phyloP scores from a whole-genome alignment of 805 yeast genomes.

The Yamadazyma phyllophila region DNA sequence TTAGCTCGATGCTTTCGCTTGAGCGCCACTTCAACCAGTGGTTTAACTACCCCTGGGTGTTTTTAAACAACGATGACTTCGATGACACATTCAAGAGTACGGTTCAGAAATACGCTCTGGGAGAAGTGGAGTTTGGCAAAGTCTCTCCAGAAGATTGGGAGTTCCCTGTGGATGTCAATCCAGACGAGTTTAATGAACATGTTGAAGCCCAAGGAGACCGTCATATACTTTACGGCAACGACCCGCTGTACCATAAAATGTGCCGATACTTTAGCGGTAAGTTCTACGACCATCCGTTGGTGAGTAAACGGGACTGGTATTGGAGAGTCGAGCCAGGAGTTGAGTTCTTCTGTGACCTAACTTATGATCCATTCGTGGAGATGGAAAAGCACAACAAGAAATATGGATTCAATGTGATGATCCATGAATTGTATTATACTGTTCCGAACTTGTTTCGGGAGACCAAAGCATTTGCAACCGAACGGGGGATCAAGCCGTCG shows the following conservation, averaged over 20 bases:
- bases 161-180: slow-evolving; percentile 45
- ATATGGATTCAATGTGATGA: slow-evolving; percentile 82
- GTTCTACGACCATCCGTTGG: slow-evolving; percentile 76
- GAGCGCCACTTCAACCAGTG: slow-evolving; percentile 92
- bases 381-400: slow-evolving; percentile 69
- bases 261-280: slow-evolving; percentile 87
- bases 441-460: slow-evolving; percentile 77
- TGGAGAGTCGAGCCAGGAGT: slow-evolving; percentile 97
- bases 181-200: slow-evolving; percentile 49
- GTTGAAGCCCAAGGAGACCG: slow-evolving; percentile 79
- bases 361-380: slow-evolving; percentile 86
- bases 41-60: slow-evolving; percentile 91
- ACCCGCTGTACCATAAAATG: slow-evolving; percentile 88
- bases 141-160: slow-evolving; percentile 67
- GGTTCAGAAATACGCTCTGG: slow-evolving; percentile 52
- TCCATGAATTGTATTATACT: slow-evolving; percentile 76
- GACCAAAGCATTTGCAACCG: slow-evolving; percentile 61
- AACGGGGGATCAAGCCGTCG: slow-evolving; percentile 46
- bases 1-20: slow-evolving; percentile 66
- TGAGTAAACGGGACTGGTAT: slow-evolving; percentile 77
- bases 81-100: slow-evolving; percentile 56
- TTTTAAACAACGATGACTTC: slow-evolving; percentile 79
- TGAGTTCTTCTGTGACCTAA: slow-evolving; percentile 82
- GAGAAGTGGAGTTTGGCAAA: slow-evolving; percentile 69
- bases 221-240: slow-evolving; percentile 77